Percentiles rank a stretch among this genome's conserved stretches.
Conservation (phyloP, 768 basidiomycete species). For the Russula sp. region DNA sequence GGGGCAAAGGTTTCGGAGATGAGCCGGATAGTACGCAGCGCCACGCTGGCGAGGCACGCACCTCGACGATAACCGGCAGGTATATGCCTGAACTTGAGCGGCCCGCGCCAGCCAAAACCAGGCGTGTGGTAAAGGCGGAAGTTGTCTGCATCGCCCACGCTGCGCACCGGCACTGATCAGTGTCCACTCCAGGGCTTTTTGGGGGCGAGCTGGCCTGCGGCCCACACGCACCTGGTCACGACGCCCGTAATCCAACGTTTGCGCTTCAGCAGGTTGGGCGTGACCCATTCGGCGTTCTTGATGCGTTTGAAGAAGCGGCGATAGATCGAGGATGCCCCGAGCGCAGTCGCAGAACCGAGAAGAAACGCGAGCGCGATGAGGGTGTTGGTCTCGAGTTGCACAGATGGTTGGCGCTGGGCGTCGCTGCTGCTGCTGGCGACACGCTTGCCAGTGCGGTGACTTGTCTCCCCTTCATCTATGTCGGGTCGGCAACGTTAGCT, state of each 20-base stretch:
- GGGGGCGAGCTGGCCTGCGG: background rate
- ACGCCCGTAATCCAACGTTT: constrained; percentile 70
- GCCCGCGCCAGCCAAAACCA: constrained; percentile 65
- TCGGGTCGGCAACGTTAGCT: constrained; percentile 51
- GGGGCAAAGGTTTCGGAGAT: background rate
- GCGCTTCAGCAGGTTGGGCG: constrained; percentile 50
- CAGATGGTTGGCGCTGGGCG: background rate
- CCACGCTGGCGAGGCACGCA: constrained; percentile 25
- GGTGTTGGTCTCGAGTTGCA: background rate
- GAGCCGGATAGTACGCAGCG: background rate
- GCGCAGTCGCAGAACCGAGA: constrained; percentile 25
- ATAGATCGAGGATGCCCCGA: constrained; percentile 37
- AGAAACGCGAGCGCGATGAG: constrained; percentile 30
- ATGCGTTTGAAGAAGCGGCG: constrained; percentile 54
- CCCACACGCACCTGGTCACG: constrained; percentile 62
- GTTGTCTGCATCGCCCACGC: constrained; percentile 85
- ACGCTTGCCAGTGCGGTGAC: constrained; percentile 47
- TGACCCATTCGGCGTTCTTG: constrained; percentile 61
- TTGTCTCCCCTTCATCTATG: constrained; percentile 50
- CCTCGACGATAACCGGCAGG: constrained; percentile 59
- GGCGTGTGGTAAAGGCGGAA: constrained; percentile 88
- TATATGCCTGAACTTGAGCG: constrained; percentile 59
- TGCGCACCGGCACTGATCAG: constrained; percentile 27
- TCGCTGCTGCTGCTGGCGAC: too few relatives aligned
- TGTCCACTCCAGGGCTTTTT: background rate